These are phyloP conservation scores for cucumber (Cucumis sativus) DNA, from an alignment of 306 rosid species.

Conservation along the genomic window DNA sequence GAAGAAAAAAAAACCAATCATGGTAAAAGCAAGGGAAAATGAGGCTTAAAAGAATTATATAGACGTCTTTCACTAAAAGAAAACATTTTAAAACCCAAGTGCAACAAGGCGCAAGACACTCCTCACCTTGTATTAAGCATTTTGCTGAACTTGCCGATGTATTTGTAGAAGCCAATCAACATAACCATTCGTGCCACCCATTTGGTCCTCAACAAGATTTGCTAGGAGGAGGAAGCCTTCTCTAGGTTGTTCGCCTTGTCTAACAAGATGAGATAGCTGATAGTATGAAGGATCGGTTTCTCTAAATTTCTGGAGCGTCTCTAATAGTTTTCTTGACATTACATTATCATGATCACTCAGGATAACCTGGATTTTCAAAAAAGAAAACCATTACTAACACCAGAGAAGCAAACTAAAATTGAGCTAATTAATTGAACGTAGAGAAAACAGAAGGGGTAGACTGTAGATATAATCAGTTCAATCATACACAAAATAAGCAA, in stretches of 20 bases:
- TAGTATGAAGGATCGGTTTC: slow-evolving; percentile 47
- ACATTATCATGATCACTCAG: slow-evolving; percentile 48
- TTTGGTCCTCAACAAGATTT: slow-evolving; percentile 89
- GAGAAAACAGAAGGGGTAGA: not conserved
- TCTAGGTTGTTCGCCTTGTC: slow-evolving; percentile 97
- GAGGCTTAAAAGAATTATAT: not conserved
- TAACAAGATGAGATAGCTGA: slow-evolving; percentile 68
- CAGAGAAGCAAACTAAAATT: not conserved
- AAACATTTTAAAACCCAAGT: not conserved
- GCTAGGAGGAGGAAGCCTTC: slow-evolving; percentile 80
- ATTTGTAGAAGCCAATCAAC: slow-evolving; percentile 84
- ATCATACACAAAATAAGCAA: not conserved
- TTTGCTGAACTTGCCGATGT: slow-evolving; percentile 86
- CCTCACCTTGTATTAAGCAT: slow-evolving; percentile 43
- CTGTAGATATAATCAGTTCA: not conserved
- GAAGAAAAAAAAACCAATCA: not conserved
- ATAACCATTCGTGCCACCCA: slow-evolving; percentile 70
- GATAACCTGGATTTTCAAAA: slow-evolving; percentile 39
- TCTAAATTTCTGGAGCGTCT: slow-evolving; percentile 51
- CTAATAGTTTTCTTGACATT: slow-evolving; percentile 73
- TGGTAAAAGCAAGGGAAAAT: not conserved
- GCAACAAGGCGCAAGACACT: not conserved
- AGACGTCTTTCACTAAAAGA: not conserved
- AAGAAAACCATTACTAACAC: slow-evolving; percentile 2
- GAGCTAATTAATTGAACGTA: not conserved